These are phyloP conservation scores for Stachybotrys echinatus DNA, from an alignment of 2,329 filamentous ascomycete species.

Conservation along the genomic window DNA sequence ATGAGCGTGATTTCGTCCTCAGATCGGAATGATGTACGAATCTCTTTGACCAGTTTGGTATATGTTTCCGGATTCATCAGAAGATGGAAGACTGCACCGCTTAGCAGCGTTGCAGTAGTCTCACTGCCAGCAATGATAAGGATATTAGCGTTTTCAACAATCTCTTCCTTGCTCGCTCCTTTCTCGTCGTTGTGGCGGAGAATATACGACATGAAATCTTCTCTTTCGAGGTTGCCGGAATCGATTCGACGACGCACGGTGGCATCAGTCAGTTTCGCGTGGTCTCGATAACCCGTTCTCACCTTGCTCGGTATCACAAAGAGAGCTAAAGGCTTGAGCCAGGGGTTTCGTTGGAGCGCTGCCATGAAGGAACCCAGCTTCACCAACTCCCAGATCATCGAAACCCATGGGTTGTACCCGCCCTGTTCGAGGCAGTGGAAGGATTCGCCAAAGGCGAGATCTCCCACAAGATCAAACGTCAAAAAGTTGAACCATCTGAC, in stretches of 20 bases:
- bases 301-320: background rate
- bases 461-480: conserved; percentile 20
- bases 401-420: conserved; percentile 15
- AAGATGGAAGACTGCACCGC: conserved; percentile 21
- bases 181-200: background rate
- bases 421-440: conserved; percentile 14
- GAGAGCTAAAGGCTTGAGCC: background rate
- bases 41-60: conserved; percentile 27
- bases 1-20: conserved; percentile 32
- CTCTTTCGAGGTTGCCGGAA: background rate
- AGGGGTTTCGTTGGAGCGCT: background rate
- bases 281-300: background rate
- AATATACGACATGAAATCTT: background rate
- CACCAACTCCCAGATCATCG: conserved; percentile 9
- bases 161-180: conserved; percentile 4
- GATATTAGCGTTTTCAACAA: conserved; percentile 4
- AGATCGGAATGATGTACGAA: conserved; percentile 27
- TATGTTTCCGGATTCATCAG: conserved; percentile 11
- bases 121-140: conserved; percentile 26
- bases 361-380: background rate
- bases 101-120: conserved; percentile 25
- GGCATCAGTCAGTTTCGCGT: background rate
- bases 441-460: conserved; percentile 17
- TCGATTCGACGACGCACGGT: background rate
- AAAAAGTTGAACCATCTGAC: conserved; percentile 15